These are phyloP conservation scores for Ascocoryne sarcoides DNA, from an alignment of 2,329 filamentous ascomycete species.

Conservation along the genomic window DNA sequence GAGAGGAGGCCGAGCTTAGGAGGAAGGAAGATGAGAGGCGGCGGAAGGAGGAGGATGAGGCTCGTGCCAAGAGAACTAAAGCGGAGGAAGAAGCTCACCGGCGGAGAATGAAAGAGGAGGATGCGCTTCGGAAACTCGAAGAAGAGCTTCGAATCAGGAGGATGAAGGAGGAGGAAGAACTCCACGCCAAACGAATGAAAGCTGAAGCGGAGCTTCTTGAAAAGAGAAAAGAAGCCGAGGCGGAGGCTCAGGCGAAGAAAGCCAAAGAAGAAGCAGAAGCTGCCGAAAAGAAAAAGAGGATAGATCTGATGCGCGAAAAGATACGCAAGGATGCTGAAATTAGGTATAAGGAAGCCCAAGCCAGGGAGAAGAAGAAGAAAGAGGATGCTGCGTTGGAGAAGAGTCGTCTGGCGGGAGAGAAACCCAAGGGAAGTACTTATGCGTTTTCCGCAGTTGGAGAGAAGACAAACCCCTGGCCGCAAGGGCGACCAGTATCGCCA, in stretches of 20 bases:
- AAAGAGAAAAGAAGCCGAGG: slow-evolving; percentile 24
- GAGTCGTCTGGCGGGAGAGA: slow-evolving; percentile 12
- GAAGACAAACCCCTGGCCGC: slow-evolving; percentile 62
- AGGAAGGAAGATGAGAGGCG: slow-evolving; percentile 2
- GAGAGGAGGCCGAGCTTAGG: slow-evolving; percentile 1
- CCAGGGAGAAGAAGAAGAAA: slow-evolving; percentile 16
- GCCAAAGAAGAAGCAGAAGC: slow-evolving; percentile 12
- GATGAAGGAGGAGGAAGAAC: slow-evolving; percentile 2
- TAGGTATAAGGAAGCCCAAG: slow-evolving; percentile 3
- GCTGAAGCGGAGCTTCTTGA: background rate
- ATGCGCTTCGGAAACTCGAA: background rate
- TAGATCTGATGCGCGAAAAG: slow-evolving; percentile 28
- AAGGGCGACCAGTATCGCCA: slow-evolving; percentile 42
- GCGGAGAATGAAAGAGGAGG: slow-evolving; percentile 4
- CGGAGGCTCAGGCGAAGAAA: slow-evolving; percentile 26
- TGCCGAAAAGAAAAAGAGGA: slow-evolving; percentile 7
- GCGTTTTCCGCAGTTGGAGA: slow-evolving; percentile 59
- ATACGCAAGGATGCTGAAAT: slow-evolving; percentile 21
- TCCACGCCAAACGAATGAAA: background rate
- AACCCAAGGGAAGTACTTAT: slow-evolving; percentile 37
- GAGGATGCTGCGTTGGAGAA: slow-evolving; percentile 11
- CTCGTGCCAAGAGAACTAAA: background rate
- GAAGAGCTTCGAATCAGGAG: background rate
- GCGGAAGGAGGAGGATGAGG: slow-evolving; percentile 2
- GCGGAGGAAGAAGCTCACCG: slow-evolving; percentile 1